These are phyloP conservation scores for Magnusiomyces fungicola DNA, from an alignment of 1,139 yeast genomes.

Conservation along the genomic window DNA sequence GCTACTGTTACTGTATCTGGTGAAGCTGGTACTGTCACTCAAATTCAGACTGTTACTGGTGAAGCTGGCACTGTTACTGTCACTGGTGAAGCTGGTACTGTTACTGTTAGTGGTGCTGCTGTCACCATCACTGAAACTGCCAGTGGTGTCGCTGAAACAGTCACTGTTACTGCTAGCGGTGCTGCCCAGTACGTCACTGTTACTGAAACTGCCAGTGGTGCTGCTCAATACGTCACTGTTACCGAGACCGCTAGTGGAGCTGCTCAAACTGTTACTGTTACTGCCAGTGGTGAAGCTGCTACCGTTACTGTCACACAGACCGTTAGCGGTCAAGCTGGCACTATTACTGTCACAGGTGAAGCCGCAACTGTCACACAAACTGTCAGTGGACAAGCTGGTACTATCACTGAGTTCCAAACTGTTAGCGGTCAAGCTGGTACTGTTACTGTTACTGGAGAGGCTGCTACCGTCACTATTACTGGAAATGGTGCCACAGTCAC, in stretches of 20 bases:
- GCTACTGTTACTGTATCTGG: slow-evolving; percentile 13
- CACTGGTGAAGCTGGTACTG: slow-evolving; percentile 11
- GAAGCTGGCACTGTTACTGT: slow-evolving; percentile 7
- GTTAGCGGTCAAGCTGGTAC: slow-evolving; percentile 3
- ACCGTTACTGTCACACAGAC: slow-evolving; percentile 1
- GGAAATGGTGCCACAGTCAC: not conserved
- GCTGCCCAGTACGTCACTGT: slow-evolving; percentile 14
- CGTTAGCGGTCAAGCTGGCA: slow-evolving; percentile 1
- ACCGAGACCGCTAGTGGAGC: slow-evolving; percentile 13
- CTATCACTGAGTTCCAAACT: not conserved
- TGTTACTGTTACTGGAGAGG: not conserved
- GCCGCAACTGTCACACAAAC: slow-evolving; percentile 5
- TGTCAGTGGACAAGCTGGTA: not conserved
- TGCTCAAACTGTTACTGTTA: slow-evolving; percentile 9
- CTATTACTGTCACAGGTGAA: slow-evolving; percentile 10
- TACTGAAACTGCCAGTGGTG: slow-evolving; percentile 15
- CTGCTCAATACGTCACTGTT: slow-evolving; percentile 6
- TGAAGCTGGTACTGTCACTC: slow-evolving; percentile 1
- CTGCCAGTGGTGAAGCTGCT: not conserved
- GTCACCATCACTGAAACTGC: slow-evolving; percentile 15
- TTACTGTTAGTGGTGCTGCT: slow-evolving; percentile 15
- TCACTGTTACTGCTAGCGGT: slow-evolving; percentile 15
- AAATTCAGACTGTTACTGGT: slow-evolving; percentile 4
- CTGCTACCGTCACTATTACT: slow-evolving; percentile 2
- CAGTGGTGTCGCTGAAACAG: slow-evolving; percentile 13